Evolutionary conservation across 768 basidiomycete species (phyloP).

Genomic region (Boletus sensibilis): DNA sequence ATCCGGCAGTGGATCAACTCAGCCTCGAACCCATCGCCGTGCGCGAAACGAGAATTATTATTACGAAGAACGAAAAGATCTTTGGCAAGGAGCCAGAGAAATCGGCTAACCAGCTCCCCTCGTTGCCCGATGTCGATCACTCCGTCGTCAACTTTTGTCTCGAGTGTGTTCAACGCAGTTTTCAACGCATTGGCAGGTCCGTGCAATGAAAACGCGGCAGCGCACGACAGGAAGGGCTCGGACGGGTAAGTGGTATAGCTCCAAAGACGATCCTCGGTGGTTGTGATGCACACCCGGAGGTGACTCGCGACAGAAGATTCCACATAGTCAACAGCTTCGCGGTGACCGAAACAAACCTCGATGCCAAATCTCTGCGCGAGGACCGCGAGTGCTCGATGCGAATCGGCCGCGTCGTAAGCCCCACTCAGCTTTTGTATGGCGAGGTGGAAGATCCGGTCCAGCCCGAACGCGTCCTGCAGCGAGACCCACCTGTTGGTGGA

Average conservation of each 20-base stretch:
- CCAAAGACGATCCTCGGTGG: background rate
- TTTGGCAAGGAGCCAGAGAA: background rate
- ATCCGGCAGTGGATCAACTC: no score
- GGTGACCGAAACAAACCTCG: background rate
- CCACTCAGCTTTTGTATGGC: no score
- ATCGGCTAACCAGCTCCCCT: background rate
- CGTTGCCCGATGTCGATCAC: background rate
- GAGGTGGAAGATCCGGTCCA: no score
- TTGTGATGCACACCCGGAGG: conserved; percentile 2
- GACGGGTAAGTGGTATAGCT: conserved; percentile 8
- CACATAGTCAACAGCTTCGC: background rate
- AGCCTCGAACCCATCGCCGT: no score
- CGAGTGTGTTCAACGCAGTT: background rate
- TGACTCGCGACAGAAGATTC: conserved; percentile 5
- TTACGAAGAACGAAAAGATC: no score
- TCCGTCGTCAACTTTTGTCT: background rate
- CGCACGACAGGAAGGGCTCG: conserved; percentile 9
- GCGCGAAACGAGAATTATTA: no score
- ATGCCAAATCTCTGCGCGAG: conserved; percentile 10
- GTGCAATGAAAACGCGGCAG: background rate
- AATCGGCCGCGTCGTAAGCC: no score
- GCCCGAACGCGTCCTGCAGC: no score
- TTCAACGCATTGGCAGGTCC: background rate
- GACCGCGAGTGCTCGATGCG: background rate
- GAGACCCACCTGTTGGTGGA: no score